Base-by-base conservation (phyloP, 331 rosid genomes). In the Stylosanthes scabra region DNA sequence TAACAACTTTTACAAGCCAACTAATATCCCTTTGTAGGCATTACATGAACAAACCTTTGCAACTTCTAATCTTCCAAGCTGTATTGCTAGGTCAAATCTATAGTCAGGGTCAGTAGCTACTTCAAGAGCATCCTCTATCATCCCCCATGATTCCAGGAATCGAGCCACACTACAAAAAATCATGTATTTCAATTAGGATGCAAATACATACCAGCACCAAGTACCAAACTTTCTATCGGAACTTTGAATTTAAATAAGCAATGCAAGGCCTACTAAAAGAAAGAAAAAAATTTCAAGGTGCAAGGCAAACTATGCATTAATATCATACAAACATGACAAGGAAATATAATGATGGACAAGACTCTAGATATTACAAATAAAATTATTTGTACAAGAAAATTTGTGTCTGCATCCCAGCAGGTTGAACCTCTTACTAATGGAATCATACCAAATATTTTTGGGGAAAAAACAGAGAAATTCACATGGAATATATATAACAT, bases 111-210 rank as follows among this genome's bases (percentile, higher is more conserved):
- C 99, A 47, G 93, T 91, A 20, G 97, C 99, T 56, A 94, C 99
- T 82, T 91, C 96, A 62, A 94, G 89, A 66, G 99, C 97, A 70
- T 94, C 97, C 86, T 89, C 99, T 74, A 89, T 80, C 99, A 94
- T 94, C 55, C 97, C 97, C 29, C 99, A 91, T 70, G 99, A 87
- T 77, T 95, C 97, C 86, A 95, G 79, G 90, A 95, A 95, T 77
- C 66, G 97, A 77, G 99, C 97, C 86, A 95, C 99, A 59, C 99
- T 95, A 60, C 41, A 81, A 74, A 75, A 28, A 63, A 67, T 49
- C 62, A 74, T 49, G 66, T 50, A 44, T n/a, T 31, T 39, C 54
- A 72, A 70, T 75, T 40, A 85, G 15, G 75, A 81, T 60, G 27
- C 11, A 49, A 74, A 52, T 69, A 59, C 59, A 55, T 37, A 73